Evolutionary conservation across 2,329 filamentous ascomycete genomes (phyloP).

Genomic region (Zopfia rhizophila): DNA sequence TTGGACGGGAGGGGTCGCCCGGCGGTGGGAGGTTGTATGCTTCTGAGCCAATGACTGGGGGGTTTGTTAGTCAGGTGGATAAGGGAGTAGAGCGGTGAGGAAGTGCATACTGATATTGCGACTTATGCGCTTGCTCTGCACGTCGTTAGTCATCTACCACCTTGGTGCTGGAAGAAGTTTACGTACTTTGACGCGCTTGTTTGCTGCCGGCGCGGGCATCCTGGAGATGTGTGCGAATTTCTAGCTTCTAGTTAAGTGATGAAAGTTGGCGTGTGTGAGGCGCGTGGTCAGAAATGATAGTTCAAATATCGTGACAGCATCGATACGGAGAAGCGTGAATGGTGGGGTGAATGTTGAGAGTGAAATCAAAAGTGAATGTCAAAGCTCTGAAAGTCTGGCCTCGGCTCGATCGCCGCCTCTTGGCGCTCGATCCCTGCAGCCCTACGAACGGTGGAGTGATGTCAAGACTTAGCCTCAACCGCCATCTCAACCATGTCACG

Average conservation of each 20-base stretch:
- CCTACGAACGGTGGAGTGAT: conserved; percentile 40
- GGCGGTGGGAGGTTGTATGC: conserved; percentile 72
- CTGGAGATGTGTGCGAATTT: conserved; percentile 22
- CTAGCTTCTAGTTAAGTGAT: too few species aligned
- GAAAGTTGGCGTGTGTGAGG: conserved; percentile 12
- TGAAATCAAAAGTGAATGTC: too few species aligned
- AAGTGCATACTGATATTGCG: conserved; percentile 49
- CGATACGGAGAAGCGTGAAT: too few species aligned
- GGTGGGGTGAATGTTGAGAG: too few species aligned
- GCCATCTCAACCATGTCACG: conserved; percentile 11
- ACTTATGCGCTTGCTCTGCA: conserved; percentile 53
- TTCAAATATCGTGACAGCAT: too few species aligned
- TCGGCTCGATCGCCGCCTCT: neutral
- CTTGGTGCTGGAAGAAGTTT: neutral
- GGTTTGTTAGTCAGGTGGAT: conserved; percentile 36
- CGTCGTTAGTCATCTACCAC: conserved; percentile 25
- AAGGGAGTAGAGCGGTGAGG: neutral
- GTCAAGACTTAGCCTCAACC: conserved; percentile 42
- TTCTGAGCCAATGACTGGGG: conserved; percentile 61
- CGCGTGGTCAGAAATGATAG: conserved; percentile 21
- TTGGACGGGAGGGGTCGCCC: conserved; percentile 70
- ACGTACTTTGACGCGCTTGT: conserved; percentile 62
- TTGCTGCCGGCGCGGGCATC: conserved; percentile 65
- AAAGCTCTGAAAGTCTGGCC: neutral
- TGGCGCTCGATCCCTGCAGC: conserved; percentile 26